Conservation (phyloP, 163 green algal genomes). For the Scenedesmus sp. region DNA sequence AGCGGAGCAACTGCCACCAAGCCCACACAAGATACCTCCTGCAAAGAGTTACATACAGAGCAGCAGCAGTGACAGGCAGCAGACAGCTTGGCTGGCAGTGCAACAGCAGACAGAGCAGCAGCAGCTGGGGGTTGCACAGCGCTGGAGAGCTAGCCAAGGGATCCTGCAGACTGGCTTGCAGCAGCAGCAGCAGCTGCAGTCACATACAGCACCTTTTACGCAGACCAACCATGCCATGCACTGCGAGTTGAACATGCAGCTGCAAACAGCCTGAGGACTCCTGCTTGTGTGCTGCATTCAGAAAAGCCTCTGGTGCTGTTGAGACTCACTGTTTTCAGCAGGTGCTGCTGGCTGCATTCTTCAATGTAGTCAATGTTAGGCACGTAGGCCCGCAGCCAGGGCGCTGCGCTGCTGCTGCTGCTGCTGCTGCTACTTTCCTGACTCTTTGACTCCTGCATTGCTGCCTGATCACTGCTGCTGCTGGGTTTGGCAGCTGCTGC, state of each 20-base stretch:
- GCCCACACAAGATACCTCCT: too few species aligned
- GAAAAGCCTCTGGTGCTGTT: too few species aligned
- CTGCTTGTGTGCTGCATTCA: not conserved
- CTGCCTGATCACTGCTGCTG: not conserved
- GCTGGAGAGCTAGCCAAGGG: not conserved
- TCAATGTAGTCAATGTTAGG: slow-evolving; percentile 58
- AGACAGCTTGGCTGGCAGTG: too few species aligned
- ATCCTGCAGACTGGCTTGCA: not conserved
- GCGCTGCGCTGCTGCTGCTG: not conserved
- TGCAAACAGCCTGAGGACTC: not conserved
- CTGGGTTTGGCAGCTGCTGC: not conserved
- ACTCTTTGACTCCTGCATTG: too few species aligned
- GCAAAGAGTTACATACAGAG: too few species aligned
- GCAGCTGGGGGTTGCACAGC: not conserved
- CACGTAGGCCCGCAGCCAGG: slow-evolving; percentile 60
- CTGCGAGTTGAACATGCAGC: not conserved
- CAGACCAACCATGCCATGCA: not conserved
- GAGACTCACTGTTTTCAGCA: slow-evolving; percentile 29
- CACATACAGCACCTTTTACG: not conserved
- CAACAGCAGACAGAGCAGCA: not conserved
- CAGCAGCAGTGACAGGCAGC: slow-evolving; percentile 10
- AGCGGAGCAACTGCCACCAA: too few species aligned
- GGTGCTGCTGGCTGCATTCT: slow-evolving; percentile 24
- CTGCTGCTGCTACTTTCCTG: not conserved
- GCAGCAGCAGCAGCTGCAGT: not conserved